Base-by-base conservation (phyloP, 2,329 filamentous ascomycete species). In the Leptoxyphium fumago region DNA sequence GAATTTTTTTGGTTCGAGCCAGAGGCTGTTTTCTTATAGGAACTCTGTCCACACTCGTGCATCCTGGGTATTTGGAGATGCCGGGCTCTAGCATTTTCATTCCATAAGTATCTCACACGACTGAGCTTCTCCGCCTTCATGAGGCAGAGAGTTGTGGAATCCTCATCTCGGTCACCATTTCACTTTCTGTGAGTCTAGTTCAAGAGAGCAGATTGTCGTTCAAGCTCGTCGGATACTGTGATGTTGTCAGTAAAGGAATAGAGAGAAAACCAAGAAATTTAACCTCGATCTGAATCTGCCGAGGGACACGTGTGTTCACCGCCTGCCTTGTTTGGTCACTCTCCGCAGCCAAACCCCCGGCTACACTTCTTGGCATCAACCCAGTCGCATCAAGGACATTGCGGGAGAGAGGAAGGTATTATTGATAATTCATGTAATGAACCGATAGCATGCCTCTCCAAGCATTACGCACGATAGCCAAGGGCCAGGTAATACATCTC, bases 391-490 rank as follows among this genome's bases (percentile, higher is more conserved):
- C 21, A 26, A 26, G 21, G 21, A 7, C 21, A 26, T 26, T 26
- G 21, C 21, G 4, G 21, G 21, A 26, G 3, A 26, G 21, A 26
- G 21, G 21, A 26, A 26, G 21, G 7, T 26, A 26, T 26, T 7
- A 26, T 26, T 26, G 21, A 26, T 7, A 5, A 36, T 36, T 36
- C 32, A 9, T 13, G 9, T 9, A 5, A 36, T 36, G 15, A 36
- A 9, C 32, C 32, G 32, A 15, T 36, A 36, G 11, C 32, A 72
- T 72, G 69, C 67, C 69, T 55, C 50, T 72, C 43, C 58, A 63
- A 52, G 68, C 67, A 44, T 61, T 79, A 46, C 68, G 69, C 51
- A 67, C 72, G 46, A 66, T 77, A 46, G 66, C 74, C 30, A 68
- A 75, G 51, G 61, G 70, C 49, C 73, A 75, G 60, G 76, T 78